Percentiles rank a stretch among this genome's conserved stretches.
Conservation (phyloP, 768 basidiomycete species). For the Tricholoma hemisulphureum region DNA sequence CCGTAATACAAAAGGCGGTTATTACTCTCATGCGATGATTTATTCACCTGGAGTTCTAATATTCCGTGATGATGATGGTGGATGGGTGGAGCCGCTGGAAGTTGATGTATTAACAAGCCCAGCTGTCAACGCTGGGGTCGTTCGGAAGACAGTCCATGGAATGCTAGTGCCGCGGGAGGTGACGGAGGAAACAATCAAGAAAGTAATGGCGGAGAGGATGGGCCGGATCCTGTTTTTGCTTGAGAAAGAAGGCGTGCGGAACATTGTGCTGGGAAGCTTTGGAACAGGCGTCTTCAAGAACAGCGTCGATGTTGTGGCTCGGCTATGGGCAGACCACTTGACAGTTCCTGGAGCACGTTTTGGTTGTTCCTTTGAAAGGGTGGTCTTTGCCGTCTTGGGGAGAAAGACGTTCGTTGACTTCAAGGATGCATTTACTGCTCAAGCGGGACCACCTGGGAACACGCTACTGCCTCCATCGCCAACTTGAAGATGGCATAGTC, state of each 20-base stretch:
- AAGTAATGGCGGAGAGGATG: conserved; percentile 69
- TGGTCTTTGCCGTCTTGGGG: conserved; percentile 62
- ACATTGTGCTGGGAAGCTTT: conserved; percentile 71
- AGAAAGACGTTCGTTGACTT: conserved; percentile 30
- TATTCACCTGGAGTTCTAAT: conserved; percentile 64
- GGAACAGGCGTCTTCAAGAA: conserved; percentile 80
- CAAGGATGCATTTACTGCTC: conserved; percentile 10
- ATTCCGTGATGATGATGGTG: conserved; percentile 63
- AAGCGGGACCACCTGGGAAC: not conserved
- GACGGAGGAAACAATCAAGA: conserved; percentile 43
- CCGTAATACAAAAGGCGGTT: conserved; percentile 46
- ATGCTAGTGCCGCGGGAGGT: conserved; percentile 14
- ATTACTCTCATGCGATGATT: conserved; percentile 78
- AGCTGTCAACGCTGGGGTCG: conserved; percentile 67
- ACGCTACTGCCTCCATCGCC: not conserved
- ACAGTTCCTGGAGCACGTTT: conserved; percentile 51
- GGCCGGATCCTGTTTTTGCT: conserved; percentile 63
- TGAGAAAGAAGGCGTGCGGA: conserved; percentile 55
- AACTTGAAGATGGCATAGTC: too few species aligned
- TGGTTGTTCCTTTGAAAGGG: conserved; percentile 52
- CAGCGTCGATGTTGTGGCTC: conserved; percentile 53
- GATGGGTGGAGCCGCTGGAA: conserved; percentile 53
- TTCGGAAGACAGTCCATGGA: conserved; percentile 29
- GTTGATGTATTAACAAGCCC: conserved; percentile 70
- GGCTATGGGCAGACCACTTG: conserved; percentile 64